A percentile compares a stretch with the other conserved stretches of the same genome.
phyloP scores from a whole-genome alignment of 2,329 filamentous ascomycete species.

The Cyclaneusma minus region DNA sequence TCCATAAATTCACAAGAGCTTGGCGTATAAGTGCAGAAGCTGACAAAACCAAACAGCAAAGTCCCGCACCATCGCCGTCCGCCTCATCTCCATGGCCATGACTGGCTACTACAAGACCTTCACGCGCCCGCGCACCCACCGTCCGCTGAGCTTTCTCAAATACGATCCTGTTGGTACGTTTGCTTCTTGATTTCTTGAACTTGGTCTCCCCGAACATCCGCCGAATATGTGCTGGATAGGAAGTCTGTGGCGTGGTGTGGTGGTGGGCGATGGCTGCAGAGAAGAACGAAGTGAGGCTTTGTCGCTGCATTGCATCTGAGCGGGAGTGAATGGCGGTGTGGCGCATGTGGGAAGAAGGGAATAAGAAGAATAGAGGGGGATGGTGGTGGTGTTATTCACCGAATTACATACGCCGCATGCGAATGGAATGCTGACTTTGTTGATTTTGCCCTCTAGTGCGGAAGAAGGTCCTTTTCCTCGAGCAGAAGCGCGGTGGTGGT shows the following conservation, averaged over 20 bases:
- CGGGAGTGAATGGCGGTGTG: neutral
- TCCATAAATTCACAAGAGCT: neutral
- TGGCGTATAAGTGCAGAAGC: neutral
- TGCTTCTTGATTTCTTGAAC: neutral
- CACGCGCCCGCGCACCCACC: conserved; percentile 61
- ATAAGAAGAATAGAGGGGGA: neutral
- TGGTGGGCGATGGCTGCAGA: neutral
- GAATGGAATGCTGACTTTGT: conserved; percentile 5
- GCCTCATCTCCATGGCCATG: conserved; percentile 95
- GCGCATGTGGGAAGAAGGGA: neutral
- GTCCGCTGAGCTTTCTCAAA: conserved; percentile 93
- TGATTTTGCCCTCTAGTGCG: conserved; percentile 44
- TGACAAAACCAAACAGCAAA: conserved; percentile 30
- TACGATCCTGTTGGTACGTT: conserved; percentile 86
- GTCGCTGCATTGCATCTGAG: neutral
- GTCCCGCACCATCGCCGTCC: conserved; percentile 82
- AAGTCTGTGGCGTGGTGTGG: neutral
- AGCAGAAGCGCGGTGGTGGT: conserved; percentile 68
- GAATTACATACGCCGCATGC: neutral
- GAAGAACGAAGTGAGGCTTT: neutral
- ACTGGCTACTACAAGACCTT: conserved; percentile 95
- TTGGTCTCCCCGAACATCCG: neutral
- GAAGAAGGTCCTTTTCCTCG: conserved; percentile 90
- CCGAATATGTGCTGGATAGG: conserved; percentile 1
- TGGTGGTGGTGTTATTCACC: neutral